Base-by-base conservation (phyloP, 148 eudicot genomes). In the Chenopodium album region DNA sequence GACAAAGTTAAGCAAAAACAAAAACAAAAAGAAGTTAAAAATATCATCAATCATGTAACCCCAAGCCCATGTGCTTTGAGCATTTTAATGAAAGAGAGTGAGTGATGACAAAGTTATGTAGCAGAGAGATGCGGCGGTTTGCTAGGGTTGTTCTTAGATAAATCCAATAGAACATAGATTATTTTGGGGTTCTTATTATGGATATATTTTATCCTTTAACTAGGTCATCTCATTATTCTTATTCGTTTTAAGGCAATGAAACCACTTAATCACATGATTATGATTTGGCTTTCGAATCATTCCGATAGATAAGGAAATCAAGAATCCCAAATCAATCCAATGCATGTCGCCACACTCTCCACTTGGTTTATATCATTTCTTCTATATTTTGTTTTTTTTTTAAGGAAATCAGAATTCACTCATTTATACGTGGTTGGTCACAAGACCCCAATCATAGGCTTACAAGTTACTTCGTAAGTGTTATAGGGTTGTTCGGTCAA, bases 61-160 rank as follows among this genome's bases (percentile, higher is more conserved):
- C 41, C 26, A 46, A 6, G 14, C 34, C 73, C 80, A 67, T 67
- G 73, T 78, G 80, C 73, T 17, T 28, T 20, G 13, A 47, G 63
- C 62, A 78, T 64, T 64, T 47, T 56, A n/a, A 56, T 14, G 69
- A 31, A 67, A 66, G 60, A 68, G 73, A 66, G 71, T 20, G 76
- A 71, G 20, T n/a, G 26, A 48, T 28, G 75, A 75, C 77, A 75
- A 48, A 75, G 37, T 75, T 17, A 23, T n/a, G 12, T 13, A 31
- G 16, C 14, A 14, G 76, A 50, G 64, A 78, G 34, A 79, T 79
- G 82, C 23, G 82, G 82, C 82, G 71, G 77, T 37, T 71, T 59
- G 82, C 23, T 62, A 44, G 82, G 70, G 76, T 78, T 41, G 13
- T 34, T 56, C 62, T 17, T 56, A 17, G 62, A 56, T 56, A 56